phyloP scores from a whole-genome alignment of 768 basidiomycete genomes.

The Tephrocybe rancida region DNA sequence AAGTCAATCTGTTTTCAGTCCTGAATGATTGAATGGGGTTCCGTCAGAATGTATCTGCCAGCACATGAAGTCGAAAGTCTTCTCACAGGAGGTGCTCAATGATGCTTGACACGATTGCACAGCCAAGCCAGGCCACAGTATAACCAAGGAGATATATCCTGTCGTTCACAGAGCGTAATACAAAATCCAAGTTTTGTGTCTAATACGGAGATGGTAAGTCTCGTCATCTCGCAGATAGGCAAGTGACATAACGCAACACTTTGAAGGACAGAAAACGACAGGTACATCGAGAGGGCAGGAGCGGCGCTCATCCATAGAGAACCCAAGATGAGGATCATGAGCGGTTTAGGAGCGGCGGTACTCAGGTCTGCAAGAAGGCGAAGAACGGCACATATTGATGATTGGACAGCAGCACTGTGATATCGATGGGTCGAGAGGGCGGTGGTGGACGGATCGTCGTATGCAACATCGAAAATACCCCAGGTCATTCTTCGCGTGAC shows the following conservation, averaged over 20 bases:
- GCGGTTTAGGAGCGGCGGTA: slow-evolving; percentile 19
- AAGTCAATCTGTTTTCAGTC: slow-evolving; percentile 20
- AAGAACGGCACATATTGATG: slow-evolving; percentile 2
- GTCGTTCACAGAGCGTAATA: not conserved
- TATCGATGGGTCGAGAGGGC: not conserved
- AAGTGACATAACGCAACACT: slow-evolving; percentile 20
- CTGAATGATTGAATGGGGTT: slow-evolving; percentile 2
- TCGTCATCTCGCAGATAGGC: not conserved
- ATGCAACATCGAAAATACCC: slow-evolving; percentile 41
- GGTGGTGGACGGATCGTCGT: slow-evolving; percentile 17
- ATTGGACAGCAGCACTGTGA: not conserved
- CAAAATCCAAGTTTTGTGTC: slow-evolving; percentile 20
- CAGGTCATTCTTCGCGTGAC: slow-evolving; percentile 13
- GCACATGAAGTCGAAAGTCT: slow-evolving; percentile 7
- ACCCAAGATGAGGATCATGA: slow-evolving; percentile 26
- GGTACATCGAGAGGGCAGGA: slow-evolving; percentile 36
- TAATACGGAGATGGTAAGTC: not conserved
- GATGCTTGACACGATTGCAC: not conserved
- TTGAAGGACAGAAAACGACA: slow-evolving; percentile 32
- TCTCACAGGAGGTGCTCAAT: slow-evolving; percentile 4
- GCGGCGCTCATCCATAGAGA: slow-evolving; percentile 31
- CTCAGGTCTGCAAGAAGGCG: slow-evolving; percentile 27
- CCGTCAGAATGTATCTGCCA: not conserved
- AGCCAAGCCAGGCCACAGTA: slow-evolving; percentile 1
- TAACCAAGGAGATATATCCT: not conserved